Evolutionary conservation across 768 basidiomycete species (phyloP).

Genomic region (Postia placenta): DNA sequence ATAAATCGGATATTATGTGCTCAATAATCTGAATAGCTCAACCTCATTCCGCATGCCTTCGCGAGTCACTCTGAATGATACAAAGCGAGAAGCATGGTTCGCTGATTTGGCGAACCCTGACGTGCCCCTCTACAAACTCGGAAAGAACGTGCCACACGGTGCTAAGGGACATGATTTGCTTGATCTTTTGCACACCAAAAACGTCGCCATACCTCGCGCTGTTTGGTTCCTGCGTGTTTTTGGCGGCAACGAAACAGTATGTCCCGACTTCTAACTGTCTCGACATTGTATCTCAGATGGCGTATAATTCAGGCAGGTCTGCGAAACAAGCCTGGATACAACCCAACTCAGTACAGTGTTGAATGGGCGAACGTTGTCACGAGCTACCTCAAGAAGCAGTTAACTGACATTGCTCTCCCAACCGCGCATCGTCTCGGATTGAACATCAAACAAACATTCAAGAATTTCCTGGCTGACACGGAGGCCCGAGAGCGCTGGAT

Average conservation of each 20-base stretch:
- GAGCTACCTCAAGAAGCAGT: conserved; percentile 76
- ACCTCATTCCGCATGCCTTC: conserved; percentile 76
- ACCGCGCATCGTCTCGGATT: conserved; percentile 70
- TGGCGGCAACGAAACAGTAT: conserved; percentile 81
- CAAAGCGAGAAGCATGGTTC: conserved; percentile 79
- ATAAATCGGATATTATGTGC: not conserved
- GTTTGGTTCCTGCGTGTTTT: conserved; percentile 86
- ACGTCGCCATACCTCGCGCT: conserved; percentile 74
- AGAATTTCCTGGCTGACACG: conserved; percentile 67
- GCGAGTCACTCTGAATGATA: conserved; percentile 75
- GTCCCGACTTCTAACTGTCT: not conserved
- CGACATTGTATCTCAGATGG: not conserved
- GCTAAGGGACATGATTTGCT: conserved; percentile 81
- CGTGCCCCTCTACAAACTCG: conserved; percentile 75
- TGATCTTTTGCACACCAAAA: conserved; percentile 69
- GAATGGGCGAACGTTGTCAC: conserved; percentile 84
- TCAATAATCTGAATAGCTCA: conserved; percentile 9
- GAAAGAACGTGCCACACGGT: conserved; percentile 82
- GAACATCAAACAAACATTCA: conserved; percentile 82
- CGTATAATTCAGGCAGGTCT: conserved; percentile 49
- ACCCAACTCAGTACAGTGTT: conserved; percentile 76
- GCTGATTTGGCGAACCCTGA: conserved; percentile 75
- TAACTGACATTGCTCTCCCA: conserved; percentile 73
- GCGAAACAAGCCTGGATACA: conserved; percentile 73
- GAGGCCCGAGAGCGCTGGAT: conserved; percentile 74